Evolutionary conservation across 768 basidiomycete genomes (phyloP), one percentile per base, ranked within the genome.

Genomic region (Saitozyma podzolica): DNA sequence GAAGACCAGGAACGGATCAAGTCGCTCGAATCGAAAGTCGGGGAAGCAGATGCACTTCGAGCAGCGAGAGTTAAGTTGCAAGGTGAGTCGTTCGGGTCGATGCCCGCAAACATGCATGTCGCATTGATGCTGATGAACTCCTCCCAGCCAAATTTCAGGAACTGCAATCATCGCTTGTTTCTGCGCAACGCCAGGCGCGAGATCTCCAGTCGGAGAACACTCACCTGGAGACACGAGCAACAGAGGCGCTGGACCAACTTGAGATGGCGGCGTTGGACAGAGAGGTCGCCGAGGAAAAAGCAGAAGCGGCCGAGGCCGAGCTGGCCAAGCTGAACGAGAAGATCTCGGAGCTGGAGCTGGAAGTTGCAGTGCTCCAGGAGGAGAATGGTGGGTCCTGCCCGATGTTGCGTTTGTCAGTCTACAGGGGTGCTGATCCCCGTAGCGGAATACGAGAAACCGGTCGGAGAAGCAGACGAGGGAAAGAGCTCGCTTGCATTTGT

Each of bases 261-360:
- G 96, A 99, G 81, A 92, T 97, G 89, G 84, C 87, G 3, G 90
- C 90, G 84, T 80, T 99, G 69, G 96, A 99, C 77, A 92, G 92
- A 80, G 96, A 99, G 78, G 87, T 98, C 45, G 94, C 95, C 0
- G 96, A 98, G 75, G 95, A 97, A 78, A 86, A 86, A 62, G 88
- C 90, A 0, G 95, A 97, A 78, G 75, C 86, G 2, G 88, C 88
- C 0, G 88, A 92, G 75, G 79, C 83, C 0, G 92, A 93, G 73
- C 72, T 93, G 54, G 91, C 90, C 68, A 89, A 88, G 57, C 74
- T 88, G 62, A 89, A 84, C 70, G 95, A 97, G 80, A 85, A 83
- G 68, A 65, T 91, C 53, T 90, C 89, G 7, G 85, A 89, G 51
- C 66, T 88, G 40, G 89, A 96, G 73, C 88, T 96, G 13, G 94